phyloP scores from a whole-genome alignment of 2,329 filamentous ascomycete genomes.

The Stenocarpella maydis region DNA sequence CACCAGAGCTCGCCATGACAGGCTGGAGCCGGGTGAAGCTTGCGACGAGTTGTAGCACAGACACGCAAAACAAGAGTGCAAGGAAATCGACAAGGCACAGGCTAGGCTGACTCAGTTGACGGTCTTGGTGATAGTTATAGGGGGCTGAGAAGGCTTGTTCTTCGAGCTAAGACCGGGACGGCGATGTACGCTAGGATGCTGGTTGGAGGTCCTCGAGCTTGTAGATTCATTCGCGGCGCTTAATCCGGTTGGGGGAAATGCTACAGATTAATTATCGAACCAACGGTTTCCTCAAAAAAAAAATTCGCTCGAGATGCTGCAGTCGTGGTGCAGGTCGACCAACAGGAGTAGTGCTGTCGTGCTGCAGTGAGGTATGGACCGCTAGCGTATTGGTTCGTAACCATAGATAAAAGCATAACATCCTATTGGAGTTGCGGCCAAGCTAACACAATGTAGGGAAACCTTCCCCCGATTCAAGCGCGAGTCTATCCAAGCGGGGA shows the following conservation, averaged over 20 bases:
- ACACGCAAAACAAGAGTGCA: neutral
- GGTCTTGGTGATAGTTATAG: conserved; percentile 16
- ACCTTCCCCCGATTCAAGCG: neutral
- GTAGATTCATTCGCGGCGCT: conserved; percentile 5
- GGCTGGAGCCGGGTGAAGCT: neutral
- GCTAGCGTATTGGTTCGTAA: neutral
- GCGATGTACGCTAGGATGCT: neutral
- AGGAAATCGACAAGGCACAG: neutral
- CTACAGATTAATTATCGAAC: neutral
- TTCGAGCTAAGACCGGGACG: neutral
- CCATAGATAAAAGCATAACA: neutral
- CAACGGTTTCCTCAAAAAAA: too few relatives aligned
- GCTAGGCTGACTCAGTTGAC: neutral
- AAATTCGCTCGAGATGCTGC: neutral
- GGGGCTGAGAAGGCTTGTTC: conserved; percentile 23
- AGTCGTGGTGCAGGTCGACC: neutral
- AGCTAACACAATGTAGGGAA: neutral
- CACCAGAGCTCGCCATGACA: conserved; percentile 35
- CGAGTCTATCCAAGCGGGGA: neutral
- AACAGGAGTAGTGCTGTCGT: neutral
- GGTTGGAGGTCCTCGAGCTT: neutral
- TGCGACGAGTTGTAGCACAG: neutral
- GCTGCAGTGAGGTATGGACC: neutral
- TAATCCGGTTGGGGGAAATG: neutral
- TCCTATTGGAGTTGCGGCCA: neutral